phyloP scores from a whole-genome alignment of 225 moss, liverwort and hornwort genomes.

The Rhytidiadelphus loreus region DNA sequence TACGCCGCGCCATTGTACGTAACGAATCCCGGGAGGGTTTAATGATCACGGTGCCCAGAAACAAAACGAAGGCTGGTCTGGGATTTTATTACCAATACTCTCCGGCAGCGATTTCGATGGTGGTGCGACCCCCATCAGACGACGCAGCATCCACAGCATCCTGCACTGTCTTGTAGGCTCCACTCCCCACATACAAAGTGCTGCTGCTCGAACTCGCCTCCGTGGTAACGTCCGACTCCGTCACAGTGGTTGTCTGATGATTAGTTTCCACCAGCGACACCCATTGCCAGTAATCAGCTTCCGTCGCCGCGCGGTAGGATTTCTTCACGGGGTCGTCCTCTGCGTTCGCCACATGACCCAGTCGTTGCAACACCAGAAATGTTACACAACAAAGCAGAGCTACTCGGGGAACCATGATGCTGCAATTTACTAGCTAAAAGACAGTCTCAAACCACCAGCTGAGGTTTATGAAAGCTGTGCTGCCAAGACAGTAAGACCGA shows the following conservation, averaged over 20 bases:
- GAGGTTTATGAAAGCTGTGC: background rate
- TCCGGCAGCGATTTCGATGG: conserved; percentile 18
- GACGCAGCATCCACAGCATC: conserved; percentile 21
- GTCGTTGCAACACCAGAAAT: background rate
- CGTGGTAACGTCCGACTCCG: background rate
- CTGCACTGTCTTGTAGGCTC: conserved; percentile 18
- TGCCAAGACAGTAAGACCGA: background rate
- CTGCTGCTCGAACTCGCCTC: background rate
- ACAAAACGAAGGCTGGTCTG: background rate
- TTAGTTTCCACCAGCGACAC: background rate
- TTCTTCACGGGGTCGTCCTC: background rate
- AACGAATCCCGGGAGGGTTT: background rate
- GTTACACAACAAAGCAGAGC: background rate
- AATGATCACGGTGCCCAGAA: background rate
- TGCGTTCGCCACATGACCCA: background rate
- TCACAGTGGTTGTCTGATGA: background rate
- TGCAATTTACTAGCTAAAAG: background rate
- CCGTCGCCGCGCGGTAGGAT: conserved; percentile 4
- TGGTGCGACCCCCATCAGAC: background rate
- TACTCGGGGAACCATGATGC: background rate
- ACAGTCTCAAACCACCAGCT: background rate
- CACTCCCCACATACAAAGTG: conserved; percentile 14
- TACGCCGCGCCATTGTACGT: background rate
- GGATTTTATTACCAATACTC: background rate
- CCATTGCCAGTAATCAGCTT: conserved; percentile 13